Evolutionary conservation across 805 yeast species (phyloP), one percentile per base, ranked within the genome.

Genomic region (Candida taoyuanica): DNA sequence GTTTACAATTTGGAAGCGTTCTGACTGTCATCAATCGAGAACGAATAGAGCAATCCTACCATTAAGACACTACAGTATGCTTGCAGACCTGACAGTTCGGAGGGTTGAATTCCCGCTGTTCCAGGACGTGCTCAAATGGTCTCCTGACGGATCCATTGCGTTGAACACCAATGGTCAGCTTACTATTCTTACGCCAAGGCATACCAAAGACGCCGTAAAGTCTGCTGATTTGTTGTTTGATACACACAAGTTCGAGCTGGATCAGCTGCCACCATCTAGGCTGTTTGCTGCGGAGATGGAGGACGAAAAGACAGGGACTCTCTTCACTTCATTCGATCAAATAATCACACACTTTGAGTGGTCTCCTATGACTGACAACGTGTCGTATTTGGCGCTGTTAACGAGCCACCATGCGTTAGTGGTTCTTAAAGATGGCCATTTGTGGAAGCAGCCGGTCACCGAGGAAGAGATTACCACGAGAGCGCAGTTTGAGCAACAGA

Each of bases 101-200:
- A 39, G 60, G 26, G 35, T 39, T 0, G 59, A 55, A n/a, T 36
- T 55, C 3, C 8, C 23, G 0, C 34, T 37, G 4, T 32, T 37
- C 5, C 5, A 29, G 19, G 47, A 48, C 14, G 44, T 33, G 2
- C 21, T 55, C 2, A 29, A 40, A 13, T 55, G 60, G 60, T 31
- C 55, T 1, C 42, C 48, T 2, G 49, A 51, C 31, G 60, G 60
- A 1, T 43, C 51, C 11, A 16, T 55, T n/a, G 55, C 49, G 6
- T 6, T 55, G 7, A 51, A 54, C 37, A 47, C 56, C 1, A 9
- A 26, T 2, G 39, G 44, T 12, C 49, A 51, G 21, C 19, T 54
- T 13, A 51, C 55, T 1, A 15, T 55, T 8, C 26, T 50, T 13
- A 40, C 36, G 3, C 55, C 60, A 9, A 54, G 43, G 34, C 48